A percentile compares a stretch with the other conserved stretches of the same genome.
phyloP scores from a whole-genome alignment of 2,329 filamentous ascomycete genomes.

The Exophiala sideris region DNA sequence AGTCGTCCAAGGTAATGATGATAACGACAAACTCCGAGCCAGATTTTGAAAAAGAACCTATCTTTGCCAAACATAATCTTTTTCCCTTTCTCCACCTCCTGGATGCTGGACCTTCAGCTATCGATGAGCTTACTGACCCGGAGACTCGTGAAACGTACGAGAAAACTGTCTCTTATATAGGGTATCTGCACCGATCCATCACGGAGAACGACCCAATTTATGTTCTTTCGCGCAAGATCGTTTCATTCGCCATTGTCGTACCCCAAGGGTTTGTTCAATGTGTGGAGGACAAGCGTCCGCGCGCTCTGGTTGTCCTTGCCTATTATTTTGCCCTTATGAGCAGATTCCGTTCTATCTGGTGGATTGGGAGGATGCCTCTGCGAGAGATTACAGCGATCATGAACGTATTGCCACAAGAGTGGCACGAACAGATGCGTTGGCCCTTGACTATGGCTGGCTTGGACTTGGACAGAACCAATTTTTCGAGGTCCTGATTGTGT shows the following conservation, averaged over 20 bases:
- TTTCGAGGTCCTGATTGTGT: no score
- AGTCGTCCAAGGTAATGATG: constrained; percentile 1
- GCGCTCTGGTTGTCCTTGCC: constrained; percentile 34
- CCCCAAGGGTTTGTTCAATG: constrained; percentile 32
- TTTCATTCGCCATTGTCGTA: constrained; percentile 34
- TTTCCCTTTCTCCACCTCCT: constrained; percentile 15
- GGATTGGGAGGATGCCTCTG: no score
- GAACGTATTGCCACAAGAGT: no score
- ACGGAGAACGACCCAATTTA: constrained; percentile 27
- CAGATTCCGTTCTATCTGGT: no score
- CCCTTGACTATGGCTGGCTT: no score
- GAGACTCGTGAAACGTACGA: constrained; percentile 30
- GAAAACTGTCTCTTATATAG: constrained; percentile 31
- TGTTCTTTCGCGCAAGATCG: constrained; percentile 31
- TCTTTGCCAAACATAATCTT: constrained; percentile 16
- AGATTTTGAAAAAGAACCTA: no score
- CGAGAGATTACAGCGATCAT: no score
- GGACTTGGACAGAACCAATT: no score
- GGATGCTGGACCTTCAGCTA: not conserved
- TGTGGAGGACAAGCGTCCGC: constrained; percentile 29
- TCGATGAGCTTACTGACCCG: constrained; percentile 20
- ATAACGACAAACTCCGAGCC: no score
- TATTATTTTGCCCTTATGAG: constrained; percentile 31
- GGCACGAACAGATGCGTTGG: no score
- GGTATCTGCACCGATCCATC: constrained; percentile 29